Evolutionary conservation across 148 eudicot genomes (phyloP).

Genomic region (Bassia scoparia): DNA sequence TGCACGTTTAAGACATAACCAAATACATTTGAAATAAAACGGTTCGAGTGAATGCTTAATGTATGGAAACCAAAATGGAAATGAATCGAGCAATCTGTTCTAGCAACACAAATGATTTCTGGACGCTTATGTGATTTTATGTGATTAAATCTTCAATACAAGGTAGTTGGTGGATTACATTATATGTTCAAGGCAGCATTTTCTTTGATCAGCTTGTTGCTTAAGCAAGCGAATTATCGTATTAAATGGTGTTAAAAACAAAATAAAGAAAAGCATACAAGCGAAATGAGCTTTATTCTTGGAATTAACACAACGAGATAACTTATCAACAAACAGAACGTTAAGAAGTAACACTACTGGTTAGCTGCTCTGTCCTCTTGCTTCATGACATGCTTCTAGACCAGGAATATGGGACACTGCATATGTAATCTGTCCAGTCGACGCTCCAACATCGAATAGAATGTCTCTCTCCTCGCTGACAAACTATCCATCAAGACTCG

Average conservation of each 20-base stretch:
- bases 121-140: not conserved
- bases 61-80: too few relatives aligned
- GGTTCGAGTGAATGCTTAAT: too few relatives aligned
- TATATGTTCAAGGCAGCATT: slow-evolving; percentile 21
- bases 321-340: slow-evolving; percentile 12
- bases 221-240: not conserved
- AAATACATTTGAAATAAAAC: too few relatives aligned
- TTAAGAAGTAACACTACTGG: slow-evolving; percentile 11
- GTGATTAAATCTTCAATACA: not conserved
- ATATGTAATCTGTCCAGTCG: slow-evolving; percentile 88
- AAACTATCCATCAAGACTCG: slow-evolving; percentile 63
- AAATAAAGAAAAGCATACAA: not conserved
- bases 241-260: not conserved
- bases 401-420: slow-evolving; percentile 93
- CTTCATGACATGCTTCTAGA: slow-evolving; percentile 91
- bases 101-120: not conserved
- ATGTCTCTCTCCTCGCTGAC: slow-evolving; percentile 76
- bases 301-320: slow-evolving; percentile 22
- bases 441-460: slow-evolving; percentile 80
- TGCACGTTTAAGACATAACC: too few relatives aligned
- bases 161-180: slow-evolving; percentile 19
- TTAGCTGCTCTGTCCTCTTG: slow-evolving; percentile 50
- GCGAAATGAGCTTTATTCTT: slow-evolving; percentile 24
- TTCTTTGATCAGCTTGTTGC: slow-evolving; percentile 13
- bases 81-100: not conserved